Evolutionary conservation across 2,329 filamentous ascomycete species (phyloP).

Genomic region (Fonsecaea erecta): DNA sequence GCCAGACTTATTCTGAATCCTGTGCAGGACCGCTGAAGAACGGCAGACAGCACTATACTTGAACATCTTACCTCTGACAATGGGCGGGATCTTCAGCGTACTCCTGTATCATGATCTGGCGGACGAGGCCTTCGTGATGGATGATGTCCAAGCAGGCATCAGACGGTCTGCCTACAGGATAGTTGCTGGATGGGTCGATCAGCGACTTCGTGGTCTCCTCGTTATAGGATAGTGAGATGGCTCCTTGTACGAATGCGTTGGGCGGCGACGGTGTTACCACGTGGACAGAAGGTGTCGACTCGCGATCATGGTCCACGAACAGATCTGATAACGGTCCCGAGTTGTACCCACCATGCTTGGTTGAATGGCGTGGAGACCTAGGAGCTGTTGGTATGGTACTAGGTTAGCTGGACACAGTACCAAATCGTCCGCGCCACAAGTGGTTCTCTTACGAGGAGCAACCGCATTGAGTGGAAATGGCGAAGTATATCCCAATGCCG

Average conservation of each 20-base stretch:
- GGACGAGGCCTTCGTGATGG: slow-evolving; percentile 3
- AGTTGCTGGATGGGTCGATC: background rate
- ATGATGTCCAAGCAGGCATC: slow-evolving; percentile 6
- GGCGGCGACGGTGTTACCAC: background rate
- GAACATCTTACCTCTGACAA: slow-evolving; percentile 1
- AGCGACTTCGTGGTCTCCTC: background rate
- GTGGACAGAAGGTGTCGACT: background rate
- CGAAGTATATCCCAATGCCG: background rate
- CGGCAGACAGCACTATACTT: background rate
- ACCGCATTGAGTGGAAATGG: background rate
- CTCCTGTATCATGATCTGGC: slow-evolving; percentile 6
- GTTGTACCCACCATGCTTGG: background rate
- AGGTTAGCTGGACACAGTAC: background rate
- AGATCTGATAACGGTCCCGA: background rate
- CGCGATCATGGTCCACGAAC: background rate
- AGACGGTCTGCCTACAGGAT: slow-evolving; percentile 4
- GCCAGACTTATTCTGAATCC: background rate
- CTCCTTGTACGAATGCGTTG: background rate
- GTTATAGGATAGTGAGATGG: background rate
- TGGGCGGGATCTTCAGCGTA: slow-evolving; percentile 1
- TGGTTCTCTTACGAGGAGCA: background rate
- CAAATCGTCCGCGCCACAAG: background rate
- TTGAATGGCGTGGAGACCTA: background rate
- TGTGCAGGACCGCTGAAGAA: background rate
- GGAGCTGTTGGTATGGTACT: background rate